Conservation (phyloP, 495 filamentous ascomycete genomes). For the Evernia prunastri region DNA sequence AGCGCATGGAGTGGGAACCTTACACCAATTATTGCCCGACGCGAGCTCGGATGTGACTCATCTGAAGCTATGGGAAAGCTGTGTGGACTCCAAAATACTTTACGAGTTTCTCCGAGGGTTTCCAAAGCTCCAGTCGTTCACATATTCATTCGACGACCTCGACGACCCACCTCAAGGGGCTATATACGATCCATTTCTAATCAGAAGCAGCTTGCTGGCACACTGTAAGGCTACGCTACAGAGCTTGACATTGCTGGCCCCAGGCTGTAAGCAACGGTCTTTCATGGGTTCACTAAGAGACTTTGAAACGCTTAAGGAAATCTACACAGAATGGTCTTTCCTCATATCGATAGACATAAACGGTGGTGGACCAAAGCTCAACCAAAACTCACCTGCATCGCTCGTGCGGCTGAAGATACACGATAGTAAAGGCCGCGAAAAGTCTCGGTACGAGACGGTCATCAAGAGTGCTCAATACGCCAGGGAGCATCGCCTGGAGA, state of each 20-base stretch:
- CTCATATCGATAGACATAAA: neutral
- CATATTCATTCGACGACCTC: neutral
- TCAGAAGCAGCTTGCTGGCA: neutral
- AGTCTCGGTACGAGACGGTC: neutral
- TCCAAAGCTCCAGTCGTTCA: neutral
- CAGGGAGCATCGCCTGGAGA: neutral
- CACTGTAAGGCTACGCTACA: neutral
- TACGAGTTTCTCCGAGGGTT: neutral
- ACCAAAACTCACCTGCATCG: neutral
- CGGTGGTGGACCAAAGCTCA: neutral
- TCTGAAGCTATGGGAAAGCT: neutral
- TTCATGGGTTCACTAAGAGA: neutral
- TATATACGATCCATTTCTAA: neutral
- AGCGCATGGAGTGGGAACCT: neutral
- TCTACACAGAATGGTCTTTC: neutral
- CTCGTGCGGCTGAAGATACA: slow-evolving; percentile 1
- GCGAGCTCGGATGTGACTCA: neutral
- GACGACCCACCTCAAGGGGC: neutral
- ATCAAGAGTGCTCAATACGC: neutral
- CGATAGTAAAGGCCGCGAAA: neutral
- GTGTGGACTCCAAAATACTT: neutral
- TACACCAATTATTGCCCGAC: neutral
- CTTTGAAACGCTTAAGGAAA: neutral
- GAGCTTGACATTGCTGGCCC: neutral
- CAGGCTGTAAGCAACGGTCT: neutral